Base-by-base conservation (phyloP, 2,329 filamentous ascomycete genomes). In the Ceratocystis destructans region DNA sequence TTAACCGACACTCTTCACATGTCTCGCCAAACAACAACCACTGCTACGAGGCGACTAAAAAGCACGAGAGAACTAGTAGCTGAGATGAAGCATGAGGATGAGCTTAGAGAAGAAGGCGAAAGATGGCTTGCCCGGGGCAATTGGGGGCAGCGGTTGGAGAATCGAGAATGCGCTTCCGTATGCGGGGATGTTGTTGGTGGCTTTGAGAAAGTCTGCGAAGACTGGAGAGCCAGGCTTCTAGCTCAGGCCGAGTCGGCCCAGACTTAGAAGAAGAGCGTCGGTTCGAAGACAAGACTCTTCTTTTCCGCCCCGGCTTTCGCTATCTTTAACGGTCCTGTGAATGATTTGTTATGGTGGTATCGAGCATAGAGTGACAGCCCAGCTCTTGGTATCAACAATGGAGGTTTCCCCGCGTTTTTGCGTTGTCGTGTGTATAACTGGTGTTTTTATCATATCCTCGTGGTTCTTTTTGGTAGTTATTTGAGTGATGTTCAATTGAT, bases 1-100 rank as follows among this genome's bases (percentile, higher is more conserved):
- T 80, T 99, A 3, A 90, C 89, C 5, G 94, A 99, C 74, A 92
- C 90, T 2, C 80, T 99, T 44, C 93, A 97, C 75, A 96, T 97
- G 87, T 91, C 88, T 41, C 86, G 90, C 12, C 93, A 97, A 75
- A 88, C 89, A 0, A 94, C 90, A 0, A 88, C 86, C 2, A 87
- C 88, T 8, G 94, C 93, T 1, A 86, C 87, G 1, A 81, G 94
- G 66, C 83, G 90, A 57, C 78, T 99, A 64, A 87, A 88, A 70
- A 89, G 85, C 45, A 91, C 90, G 5, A 89, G 87, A 71, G 92
- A 96, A 73, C 84, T 96, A 68, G 87, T 97, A 1, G 84, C 86
- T 1, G 93, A 96, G 71, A 87, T 96, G 79, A 83, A 87, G 69
- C 83, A 84, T 67, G 94, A 97, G 72, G 86, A 90, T 68, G 90